A percentile compares a stretch with the other conserved stretches of the same genome.
Conservation (phyloP, 441 rosid genomes). For the Hypseocharis bilobata region DNA sequence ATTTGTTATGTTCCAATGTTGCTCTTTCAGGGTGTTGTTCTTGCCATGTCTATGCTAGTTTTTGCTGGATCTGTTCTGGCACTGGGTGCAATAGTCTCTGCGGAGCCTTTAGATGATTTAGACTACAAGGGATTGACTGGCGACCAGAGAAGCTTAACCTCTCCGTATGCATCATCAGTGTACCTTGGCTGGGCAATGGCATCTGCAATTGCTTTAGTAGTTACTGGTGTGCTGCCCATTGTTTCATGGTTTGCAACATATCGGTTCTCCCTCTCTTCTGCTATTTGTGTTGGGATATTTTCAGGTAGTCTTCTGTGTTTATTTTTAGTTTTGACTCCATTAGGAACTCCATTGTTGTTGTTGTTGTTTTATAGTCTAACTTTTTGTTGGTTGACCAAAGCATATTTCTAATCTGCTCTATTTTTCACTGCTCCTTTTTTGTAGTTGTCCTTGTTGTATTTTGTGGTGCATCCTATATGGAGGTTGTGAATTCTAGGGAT, state of each 20-base stretch:
- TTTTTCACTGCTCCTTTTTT: conserved; percentile 28
- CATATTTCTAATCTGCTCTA: conserved; percentile 12
- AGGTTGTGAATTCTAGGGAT: conserved; percentile 82
- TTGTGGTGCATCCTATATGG: conserved; percentile 86
- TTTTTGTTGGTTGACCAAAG: not conserved
- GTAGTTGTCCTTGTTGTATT: conserved; percentile 87
- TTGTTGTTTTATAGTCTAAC: not conserved
- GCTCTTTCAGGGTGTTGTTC: conserved; percentile 63
- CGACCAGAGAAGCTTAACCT: conserved; percentile 46
- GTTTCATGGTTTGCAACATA: conserved; percentile 97
- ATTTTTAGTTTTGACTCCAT: conserved; percentile 6
- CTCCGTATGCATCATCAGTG: conserved; percentile 82
- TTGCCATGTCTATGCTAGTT: conserved; percentile 49
- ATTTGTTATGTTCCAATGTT: conserved; percentile 22
- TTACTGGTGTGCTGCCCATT: conserved; percentile 90
- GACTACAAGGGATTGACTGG: conserved; percentile 72
- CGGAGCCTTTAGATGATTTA: conserved; percentile 74
- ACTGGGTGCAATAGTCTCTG: conserved; percentile 87
- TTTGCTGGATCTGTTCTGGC: conserved; percentile 72
- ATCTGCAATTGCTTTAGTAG: conserved; percentile 78
- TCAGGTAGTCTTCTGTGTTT: conserved; percentile 47
- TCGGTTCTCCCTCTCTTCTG: conserved; percentile 88
- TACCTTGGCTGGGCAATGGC: conserved; percentile 99
- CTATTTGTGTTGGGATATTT: conserved; percentile 70
- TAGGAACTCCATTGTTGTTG: not conserved